Percentiles rank a stretch among this genome's conserved stretches.
phyloP scores from a whole-genome alignment of 2,329 filamentous ascomycete species.

The Pseudogymnoascus sp. region DNA sequence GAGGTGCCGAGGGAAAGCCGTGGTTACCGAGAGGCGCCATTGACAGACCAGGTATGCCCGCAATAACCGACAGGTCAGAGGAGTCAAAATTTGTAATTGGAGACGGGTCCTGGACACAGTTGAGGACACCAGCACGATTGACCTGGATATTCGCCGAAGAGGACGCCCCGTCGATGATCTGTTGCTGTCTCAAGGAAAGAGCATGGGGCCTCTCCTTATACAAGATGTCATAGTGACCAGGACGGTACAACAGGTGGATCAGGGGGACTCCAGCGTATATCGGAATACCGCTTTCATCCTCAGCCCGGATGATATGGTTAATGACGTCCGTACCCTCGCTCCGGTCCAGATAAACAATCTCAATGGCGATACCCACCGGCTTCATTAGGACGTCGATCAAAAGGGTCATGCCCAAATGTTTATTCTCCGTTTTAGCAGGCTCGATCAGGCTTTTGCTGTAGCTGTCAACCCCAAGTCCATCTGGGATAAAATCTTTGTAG shows the following conservation, averaged over 20 bases:
- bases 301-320: slow-evolving; percentile 32
- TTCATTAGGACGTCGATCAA: slow-evolving; percentile 73
- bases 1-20: slow-evolving; percentile 16
- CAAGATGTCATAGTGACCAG: slow-evolving; percentile 87
- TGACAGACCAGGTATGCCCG: too few species aligned
- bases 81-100: slow-evolving; percentile 15
- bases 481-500: slow-evolving; percentile 66
- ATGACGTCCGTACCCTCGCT: slow-evolving; percentile 53
- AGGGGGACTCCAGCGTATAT: slow-evolving; percentile 19
- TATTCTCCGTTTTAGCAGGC: slow-evolving; percentile 75
- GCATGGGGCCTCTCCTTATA: slow-evolving; percentile 50
- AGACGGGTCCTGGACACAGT: slow-evolving; percentile 27
- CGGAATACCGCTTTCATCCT: slow-evolving; percentile 12
- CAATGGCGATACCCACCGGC: slow-evolving; percentile 68
- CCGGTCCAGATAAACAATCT: slow-evolving; percentile 85
- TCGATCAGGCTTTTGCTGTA: slow-evolving; percentile 58
- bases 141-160: slow-evolving; percentile 41
- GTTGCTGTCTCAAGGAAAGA: slow-evolving; percentile 19
- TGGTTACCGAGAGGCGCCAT: slow-evolving; percentile 18
- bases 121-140: slow-evolving; percentile 39
- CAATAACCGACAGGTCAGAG: too few species aligned
- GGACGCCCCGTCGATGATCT: slow-evolving; percentile 15
- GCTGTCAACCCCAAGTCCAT: slow-evolving; percentile 39
- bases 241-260: slow-evolving; percentile 55
- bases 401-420: slow-evolving; percentile 75